Evolutionary conservation across 2,329 filamentous ascomycete species (phyloP).

Genomic region (Didymella sp.): DNA sequence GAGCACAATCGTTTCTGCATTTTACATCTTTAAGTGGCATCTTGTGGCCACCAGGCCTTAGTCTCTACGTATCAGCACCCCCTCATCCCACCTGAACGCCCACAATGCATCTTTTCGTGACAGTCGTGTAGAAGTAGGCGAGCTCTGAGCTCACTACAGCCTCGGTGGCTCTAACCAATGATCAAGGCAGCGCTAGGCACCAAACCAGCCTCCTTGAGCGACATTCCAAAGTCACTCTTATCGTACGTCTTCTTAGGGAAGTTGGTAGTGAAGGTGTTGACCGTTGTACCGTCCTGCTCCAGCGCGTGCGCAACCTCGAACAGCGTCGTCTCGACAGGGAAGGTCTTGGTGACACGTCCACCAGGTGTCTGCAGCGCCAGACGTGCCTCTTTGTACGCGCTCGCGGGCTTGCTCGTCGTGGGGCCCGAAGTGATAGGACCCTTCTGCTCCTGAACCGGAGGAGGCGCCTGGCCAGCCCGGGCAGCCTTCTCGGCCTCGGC

Average conservation of each 20-base stretch:
- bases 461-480: slow-evolving; percentile 74
- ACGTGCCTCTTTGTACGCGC: slow-evolving; percentile 79
- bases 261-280: slow-evolving; percentile 81
- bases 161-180: slow-evolving; percentile 54
- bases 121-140: neutral
- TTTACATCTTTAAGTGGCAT: neutral
- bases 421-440: slow-evolving; percentile 57
- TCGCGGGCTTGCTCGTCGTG: slow-evolving; percentile 66
- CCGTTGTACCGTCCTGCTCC: slow-evolving; percentile 71
- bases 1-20: neutral
- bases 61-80: neutral
- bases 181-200: slow-evolving; percentile 91
- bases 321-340: slow-evolving; percentile 86
- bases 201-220: slow-evolving; percentile 88
- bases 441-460: slow-evolving; percentile 56
- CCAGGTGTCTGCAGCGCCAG: slow-evolving; percentile 78
- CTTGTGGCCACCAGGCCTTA: neutral
- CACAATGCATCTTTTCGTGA: slow-evolving; percentile 23
- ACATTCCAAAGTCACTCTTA: slow-evolving; percentile 79
- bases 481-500: slow-evolving; percentile 85
- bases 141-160: neutral
- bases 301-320: slow-evolving; percentile 88
- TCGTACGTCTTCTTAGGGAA: slow-evolving; percentile 85
- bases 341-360: slow-evolving; percentile 84
- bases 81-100: slow-evolving; percentile 16